Conservation (phyloP, 768 basidiomycete species). For the Hypsizygus marmoreus region DNA sequence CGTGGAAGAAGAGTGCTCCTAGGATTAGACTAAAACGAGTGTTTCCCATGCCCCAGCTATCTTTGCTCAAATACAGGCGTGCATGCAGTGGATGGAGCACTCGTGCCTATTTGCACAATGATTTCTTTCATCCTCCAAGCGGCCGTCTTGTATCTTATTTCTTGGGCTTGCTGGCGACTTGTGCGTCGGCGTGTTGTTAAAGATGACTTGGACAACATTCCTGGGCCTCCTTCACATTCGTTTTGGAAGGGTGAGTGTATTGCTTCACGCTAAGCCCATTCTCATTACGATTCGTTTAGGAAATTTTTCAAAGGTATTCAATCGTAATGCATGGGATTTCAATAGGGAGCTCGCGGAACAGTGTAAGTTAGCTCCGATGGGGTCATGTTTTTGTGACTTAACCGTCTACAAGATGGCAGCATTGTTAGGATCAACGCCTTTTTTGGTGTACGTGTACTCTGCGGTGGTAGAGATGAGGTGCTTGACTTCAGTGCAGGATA, state of each 20-base stretch:
- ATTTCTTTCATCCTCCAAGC: not conserved
- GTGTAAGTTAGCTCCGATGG: too few species aligned
- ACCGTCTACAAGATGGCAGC: too few species aligned
- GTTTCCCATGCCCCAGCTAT: too few species aligned
- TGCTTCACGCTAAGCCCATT: not conserved
- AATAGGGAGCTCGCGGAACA: too few species aligned
- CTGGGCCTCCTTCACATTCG: constrained; percentile 11
- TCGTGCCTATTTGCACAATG: too few species aligned
- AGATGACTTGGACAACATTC: constrained; percentile 21
- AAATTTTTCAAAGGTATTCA: constrained; percentile 11
- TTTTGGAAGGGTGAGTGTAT: constrained; percentile 10
- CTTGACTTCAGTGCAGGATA: constrained; percentile 17
- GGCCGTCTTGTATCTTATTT: not conserved
- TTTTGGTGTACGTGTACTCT: constrained; percentile 13
- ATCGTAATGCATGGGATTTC: constrained; percentile 1
- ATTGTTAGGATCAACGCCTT: constrained; percentile 9
- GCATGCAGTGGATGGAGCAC: too few species aligned
- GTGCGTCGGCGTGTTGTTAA: not conserved
- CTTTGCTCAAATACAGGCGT: not conserved
- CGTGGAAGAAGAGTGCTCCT: too few species aligned
- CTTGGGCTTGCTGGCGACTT: not conserved
- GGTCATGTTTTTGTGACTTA: too few species aligned
- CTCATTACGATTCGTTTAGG: constrained; percentile 6
- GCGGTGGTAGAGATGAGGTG: not conserved
- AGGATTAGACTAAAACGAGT: too few species aligned